phyloP scores from a whole-genome alignment of 2,329 filamentous ascomycete genomes.

The Capronia epimyces region DNA sequence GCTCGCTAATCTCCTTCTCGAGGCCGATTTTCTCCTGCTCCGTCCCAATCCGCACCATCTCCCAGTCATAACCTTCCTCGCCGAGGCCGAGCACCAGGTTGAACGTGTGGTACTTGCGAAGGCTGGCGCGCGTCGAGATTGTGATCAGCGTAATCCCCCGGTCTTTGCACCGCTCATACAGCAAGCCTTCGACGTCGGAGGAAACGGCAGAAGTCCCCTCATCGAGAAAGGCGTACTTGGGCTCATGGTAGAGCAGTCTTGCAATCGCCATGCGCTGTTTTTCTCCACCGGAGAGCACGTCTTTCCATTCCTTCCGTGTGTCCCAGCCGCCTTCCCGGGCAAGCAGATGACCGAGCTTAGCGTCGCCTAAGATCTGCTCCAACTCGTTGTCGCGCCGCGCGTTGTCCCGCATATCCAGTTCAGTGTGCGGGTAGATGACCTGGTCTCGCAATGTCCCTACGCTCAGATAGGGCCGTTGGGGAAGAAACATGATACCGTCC shows the following conservation, averaged over 20 bases:
- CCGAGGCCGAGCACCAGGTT: constrained; percentile 81
- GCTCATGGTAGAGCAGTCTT: constrained; percentile 86
- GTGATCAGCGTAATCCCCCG: constrained; percentile 93
- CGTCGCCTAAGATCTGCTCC: constrained; percentile 71
- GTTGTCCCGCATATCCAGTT: constrained; percentile 83
- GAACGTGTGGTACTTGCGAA: constrained; percentile 93
- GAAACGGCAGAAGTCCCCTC: constrained; percentile 93
- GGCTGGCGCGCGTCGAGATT: constrained; percentile 84
- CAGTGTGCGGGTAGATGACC: constrained; percentile 94
- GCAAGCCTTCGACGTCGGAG: constrained; percentile 83
- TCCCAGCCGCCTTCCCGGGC: constrained; percentile 95
- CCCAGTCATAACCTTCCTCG: constrained; percentile 77
- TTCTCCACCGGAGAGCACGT: constrained; percentile 92
- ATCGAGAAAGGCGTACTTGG: constrained; percentile 87
- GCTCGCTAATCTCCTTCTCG: constrained; percentile 80
- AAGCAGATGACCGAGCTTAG: constrained; percentile 80
- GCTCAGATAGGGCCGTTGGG: constrained; percentile 85
- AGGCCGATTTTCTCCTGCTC: constrained; percentile 89
- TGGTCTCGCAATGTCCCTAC: constrained; percentile 92
- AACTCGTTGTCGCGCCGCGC: constrained; percentile 74
- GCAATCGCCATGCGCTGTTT: constrained; percentile 95
- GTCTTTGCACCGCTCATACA: constrained; percentile 91
- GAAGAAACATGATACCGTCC: constrained; percentile 97
- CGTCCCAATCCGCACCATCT: constrained; percentile 88
- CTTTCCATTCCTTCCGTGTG: constrained; percentile 96